Percentiles rank a stretch among this genome's conserved stretches.
These are phyloP conservation scores for Lactarius vividus DNA, from an alignment of 768 basidiomycete species.

Conservation along the genomic window DNA sequence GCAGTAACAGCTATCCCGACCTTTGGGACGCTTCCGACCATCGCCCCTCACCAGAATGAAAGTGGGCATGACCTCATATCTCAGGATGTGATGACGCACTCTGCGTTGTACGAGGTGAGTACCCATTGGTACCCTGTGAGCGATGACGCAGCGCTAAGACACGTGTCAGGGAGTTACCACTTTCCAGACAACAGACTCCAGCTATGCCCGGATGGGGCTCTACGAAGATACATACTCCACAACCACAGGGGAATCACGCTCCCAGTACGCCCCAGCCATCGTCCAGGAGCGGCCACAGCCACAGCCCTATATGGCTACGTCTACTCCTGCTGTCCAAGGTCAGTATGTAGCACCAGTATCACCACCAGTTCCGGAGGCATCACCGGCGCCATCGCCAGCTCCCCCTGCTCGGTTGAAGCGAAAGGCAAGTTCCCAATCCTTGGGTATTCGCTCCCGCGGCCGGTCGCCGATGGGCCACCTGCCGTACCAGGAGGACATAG, in stretches of 20 bases:
- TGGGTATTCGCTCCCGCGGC: neutral
- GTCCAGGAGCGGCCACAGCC: neutral
- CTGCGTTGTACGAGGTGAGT: slow-evolving; percentile 23
- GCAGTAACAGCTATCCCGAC: neutral
- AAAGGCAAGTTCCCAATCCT: neutral
- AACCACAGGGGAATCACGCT: neutral
- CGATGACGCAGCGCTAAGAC: slow-evolving; percentile 6
- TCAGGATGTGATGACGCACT: neutral
- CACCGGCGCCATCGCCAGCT: neutral
- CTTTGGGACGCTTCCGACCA: slow-evolving; percentile 1
- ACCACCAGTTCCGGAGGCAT: neutral
- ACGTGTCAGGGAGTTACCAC: slow-evolving; percentile 4
- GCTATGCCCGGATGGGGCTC: neutral
- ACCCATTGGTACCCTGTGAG: slow-evolving; percentile 15
- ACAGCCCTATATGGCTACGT: neutral
- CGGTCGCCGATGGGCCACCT: slow-evolving; percentile 26
- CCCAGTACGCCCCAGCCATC: neutral
- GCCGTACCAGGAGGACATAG: slow-evolving; percentile 23
- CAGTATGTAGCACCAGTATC: slow-evolving; percentile 4
- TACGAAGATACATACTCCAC: neutral
- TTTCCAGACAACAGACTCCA: neutral
- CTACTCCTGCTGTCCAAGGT: neutral
- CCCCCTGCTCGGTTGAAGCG: neutral
- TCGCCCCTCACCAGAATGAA: slow-evolving; percentile 21
- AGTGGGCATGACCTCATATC: slow-evolving; percentile 23